Conservation (phyloP, 1,284 basidiomycete genomes). For the Cryptococcus jaspeensis region DNA sequence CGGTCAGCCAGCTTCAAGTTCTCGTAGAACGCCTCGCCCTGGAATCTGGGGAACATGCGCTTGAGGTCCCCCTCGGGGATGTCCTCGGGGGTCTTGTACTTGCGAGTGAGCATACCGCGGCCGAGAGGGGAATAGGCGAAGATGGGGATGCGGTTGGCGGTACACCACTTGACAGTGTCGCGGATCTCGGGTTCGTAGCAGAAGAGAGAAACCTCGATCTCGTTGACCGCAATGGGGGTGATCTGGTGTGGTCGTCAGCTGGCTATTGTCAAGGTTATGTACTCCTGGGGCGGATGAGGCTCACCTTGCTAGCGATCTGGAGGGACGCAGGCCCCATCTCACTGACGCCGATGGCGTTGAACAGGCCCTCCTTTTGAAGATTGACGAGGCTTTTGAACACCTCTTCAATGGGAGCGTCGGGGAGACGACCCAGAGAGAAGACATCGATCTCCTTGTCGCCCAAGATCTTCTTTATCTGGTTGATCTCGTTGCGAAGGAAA, state of each 20-base stretch:
- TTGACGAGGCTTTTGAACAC: slow-evolving; percentile 22
- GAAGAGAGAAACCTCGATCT: slow-evolving; percentile 60
- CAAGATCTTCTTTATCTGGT: slow-evolving; percentile 50
- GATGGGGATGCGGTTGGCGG: slow-evolving; percentile 57
- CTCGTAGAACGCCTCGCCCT: slow-evolving; percentile 56
- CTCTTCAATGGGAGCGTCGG: slow-evolving; percentile 18
- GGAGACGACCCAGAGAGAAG: slow-evolving; percentile 40
- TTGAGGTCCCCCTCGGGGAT: slow-evolving; percentile 52
- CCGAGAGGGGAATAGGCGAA: slow-evolving; percentile 64
- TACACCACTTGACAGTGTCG: slow-evolving; percentile 49
- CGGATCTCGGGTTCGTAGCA: slow-evolving; percentile 52
- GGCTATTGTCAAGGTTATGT: too few species aligned
- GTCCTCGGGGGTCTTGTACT: slow-evolving; percentile 56
- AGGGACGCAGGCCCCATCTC: slow-evolving; percentile 26
- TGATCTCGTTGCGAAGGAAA: slow-evolving; percentile 53
- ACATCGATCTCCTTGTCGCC: slow-evolving; percentile 57
- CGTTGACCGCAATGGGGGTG: slow-evolving; percentile 56
- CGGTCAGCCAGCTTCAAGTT: slow-evolving; percentile 61
- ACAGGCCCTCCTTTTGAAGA: slow-evolving; percentile 36
- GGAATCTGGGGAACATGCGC: slow-evolving; percentile 40
- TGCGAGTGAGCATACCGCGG: slow-evolving; percentile 60
- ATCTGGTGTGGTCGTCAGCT: slow-evolving; percentile 47
- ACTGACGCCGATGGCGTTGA: slow-evolving; percentile 33
- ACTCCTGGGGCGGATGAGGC: slow-evolving; percentile 1
- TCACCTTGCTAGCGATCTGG: slow-evolving; percentile 27